Percentiles rank a stretch among this genome's conserved stretches.
Evolutionary conservation across 176 grass and related monocot species (phyloP).

Genomic region (barley (Hordeum vulgare)): MorexV3_pseudomolecules_assembly NC_058520.1:532567546-532568045

Average conservation of each 20-base stretch:
- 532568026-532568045: neutral
- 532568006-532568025: neutral
- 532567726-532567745: neutral
- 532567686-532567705: neutral
- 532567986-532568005: neutral
- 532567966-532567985: neutral
- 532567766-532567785: neutral
- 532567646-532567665: neutral
- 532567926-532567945: neutral
- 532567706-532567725: neutral
- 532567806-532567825: neutral
- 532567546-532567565: neutral
- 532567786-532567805: neutral
- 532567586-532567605: neutral
- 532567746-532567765: neutral
- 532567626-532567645: neutral
- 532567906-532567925: neutral
- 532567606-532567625: neutral
- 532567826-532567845: conserved; percentile 9
- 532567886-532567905: neutral
- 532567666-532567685: neutral
- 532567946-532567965: neutral
- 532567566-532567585: neutral
- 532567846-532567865: neutral
- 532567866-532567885: neutral